Evolutionary conservation across 495 filamentous ascomycete species (phyloP), one percentile per base, ranked within the genome.

Genomic region (Beverwykella pulmonaria): DNA sequence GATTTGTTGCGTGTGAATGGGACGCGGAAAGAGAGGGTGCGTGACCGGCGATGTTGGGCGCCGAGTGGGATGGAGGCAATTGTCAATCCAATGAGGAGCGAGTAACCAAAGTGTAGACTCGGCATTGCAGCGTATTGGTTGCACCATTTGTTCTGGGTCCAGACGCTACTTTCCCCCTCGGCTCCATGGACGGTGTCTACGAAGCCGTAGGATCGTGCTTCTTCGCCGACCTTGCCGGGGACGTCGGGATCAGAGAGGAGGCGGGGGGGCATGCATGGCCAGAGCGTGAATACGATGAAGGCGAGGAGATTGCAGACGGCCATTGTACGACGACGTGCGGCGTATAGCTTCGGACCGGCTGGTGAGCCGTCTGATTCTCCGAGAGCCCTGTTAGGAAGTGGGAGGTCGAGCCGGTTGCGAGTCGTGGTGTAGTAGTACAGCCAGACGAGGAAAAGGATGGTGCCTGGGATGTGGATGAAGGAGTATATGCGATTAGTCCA

Each of bases 381-480:
- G 19, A 71, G 63, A 20, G 74, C 71, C 50, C 78, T 79, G 36
- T 76, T 78, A 0, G 69, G 59, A 27, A 79, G 80, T 23, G 72
- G 60, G 44, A 80, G 75, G 56, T 77, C 71, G 49, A 74, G 73
- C 9, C 76, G 71, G 65, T 79, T 78, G 36, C 67, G 61, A 23
- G 83, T 82, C 52, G 82, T 87, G 32, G 86, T 89, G 68, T 84
- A 85, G 74, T 89, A 87, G 74, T 85, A 90, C 6, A 90, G 79
- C 74, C 83, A 85, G 61, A 88, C 83, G 25, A 90, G 79, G 72
- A 87, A 90, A 12, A 83, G 81, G 54, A 91, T 91, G 2, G 90
- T 91, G 15, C 88, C 89, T 0, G 89, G 90, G 59, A 93, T 92
- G 74, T 92, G 90, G 67, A 93, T 90, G 69, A 91, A 91, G 1